Evolutionary conservation across 257 asterid genomes (phyloP).

Genomic region (Anisodus tanguticus): DNA sequence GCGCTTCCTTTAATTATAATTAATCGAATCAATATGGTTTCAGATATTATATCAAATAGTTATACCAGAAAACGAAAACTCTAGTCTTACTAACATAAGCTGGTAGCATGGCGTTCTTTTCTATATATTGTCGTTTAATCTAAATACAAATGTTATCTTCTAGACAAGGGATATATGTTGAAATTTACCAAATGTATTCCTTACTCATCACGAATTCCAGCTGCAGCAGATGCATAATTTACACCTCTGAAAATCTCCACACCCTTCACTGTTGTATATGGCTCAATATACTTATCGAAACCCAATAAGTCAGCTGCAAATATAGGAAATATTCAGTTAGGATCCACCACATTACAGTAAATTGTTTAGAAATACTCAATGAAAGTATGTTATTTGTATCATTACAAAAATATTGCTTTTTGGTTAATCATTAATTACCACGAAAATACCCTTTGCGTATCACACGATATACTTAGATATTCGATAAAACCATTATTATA

Average conservation of each 20-base stretch:
- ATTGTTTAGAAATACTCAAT: background rate
- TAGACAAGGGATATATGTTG: background rate
- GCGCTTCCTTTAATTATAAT: background rate
- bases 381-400: background rate
- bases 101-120: background rate
- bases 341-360: background rate
- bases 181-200: constrained; percentile 35
- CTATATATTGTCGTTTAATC: background rate
- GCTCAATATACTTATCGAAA: constrained; percentile 38
- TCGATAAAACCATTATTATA: background rate
- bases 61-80: too few species aligned
- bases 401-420: background rate
- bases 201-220: constrained; percentile 47
- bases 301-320: constrained; percentile 44
- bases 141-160: background rate
- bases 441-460: background rate
- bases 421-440: background rate
- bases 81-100: too few species aligned
- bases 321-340: background rate
- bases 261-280: constrained; percentile 36
- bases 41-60: background rate
- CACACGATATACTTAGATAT: background rate
- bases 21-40: too few species aligned
- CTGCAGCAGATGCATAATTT: constrained; percentile 50
- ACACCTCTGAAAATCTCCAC: constrained; percentile 39